Base-by-base conservation (phyloP, 75 land plant species). In the Pinus taeda region DNA sequence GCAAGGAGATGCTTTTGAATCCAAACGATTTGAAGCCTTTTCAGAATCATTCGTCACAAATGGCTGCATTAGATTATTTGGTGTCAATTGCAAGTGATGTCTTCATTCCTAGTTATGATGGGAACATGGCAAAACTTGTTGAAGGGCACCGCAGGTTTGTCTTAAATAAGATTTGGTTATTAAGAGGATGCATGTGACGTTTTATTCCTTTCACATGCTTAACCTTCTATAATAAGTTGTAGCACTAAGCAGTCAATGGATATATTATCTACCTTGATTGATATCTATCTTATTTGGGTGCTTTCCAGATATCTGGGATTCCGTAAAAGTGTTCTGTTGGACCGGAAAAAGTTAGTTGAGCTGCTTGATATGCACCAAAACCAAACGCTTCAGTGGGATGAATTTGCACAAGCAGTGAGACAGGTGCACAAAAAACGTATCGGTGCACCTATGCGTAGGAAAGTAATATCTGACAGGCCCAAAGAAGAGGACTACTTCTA, bases 51-150 rank as follows among this genome's bases (percentile, higher is more conserved):
- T 90, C 97, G 12, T 87, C 94, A 24, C 99, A 94, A 81, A 90
- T 96, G 97, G 99, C 99, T 30, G 97, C 99, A 60, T 77, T 96
- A 61, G 99, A 96, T 79, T 96, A 93, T 69, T 75, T 96, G 39
- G 94, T 96, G 22, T 90, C 99, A 3, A 18, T 96, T n/a, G 93
- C 82, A 63, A 94, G 99, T 79, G 89, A 96, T 71, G 85, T 90
- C 9, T 96, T 93, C 75, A 81, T 96, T 76, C 95, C 99, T 4
- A 93, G 93, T 3, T 94, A 88, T 76, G 94, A 96, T 88, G 99
- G 99, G 8, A 96, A 96, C 88, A 96, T 96, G 99, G 99, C 99
- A 30, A 96, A 94, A 75, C 88, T 94, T 72, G 99, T 93, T 45
- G 93, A 96, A 86, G 99, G 99, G 45, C 99, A 94, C 66, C 91